phyloP scores from a whole-genome alignment of 495 filamentous ascomycete genomes.

The Filosporella fistucella region DNA sequence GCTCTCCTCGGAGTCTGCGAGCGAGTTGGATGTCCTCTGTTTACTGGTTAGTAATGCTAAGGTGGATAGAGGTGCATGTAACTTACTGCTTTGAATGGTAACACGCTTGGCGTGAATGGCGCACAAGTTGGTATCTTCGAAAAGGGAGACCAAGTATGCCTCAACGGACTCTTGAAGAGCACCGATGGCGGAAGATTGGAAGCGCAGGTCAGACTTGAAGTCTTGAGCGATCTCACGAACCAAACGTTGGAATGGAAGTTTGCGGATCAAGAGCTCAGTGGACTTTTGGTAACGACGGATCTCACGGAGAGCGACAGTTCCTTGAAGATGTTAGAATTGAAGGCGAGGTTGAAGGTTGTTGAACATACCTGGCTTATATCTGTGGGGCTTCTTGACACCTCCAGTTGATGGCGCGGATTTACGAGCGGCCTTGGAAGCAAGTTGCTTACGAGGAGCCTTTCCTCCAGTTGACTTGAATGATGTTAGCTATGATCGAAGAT shows the following conservation, averaged over 20 bases:
- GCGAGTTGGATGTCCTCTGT: conserved; percentile 17
- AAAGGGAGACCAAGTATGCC: conserved; percentile 99
- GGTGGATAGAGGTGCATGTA: background rate
- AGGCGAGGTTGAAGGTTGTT: too few relatives aligned
- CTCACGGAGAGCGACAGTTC: conserved; percentile 99
- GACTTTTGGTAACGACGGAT: conserved; percentile 99
- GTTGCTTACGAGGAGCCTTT: conserved; percentile 99
- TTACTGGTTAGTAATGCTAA: conserved; percentile 11
- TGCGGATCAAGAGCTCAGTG: conserved; percentile 99
- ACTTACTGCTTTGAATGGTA: conserved; percentile 61
- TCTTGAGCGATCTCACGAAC: conserved; percentile 99
- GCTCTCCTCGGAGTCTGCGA: conserved; percentile 93
- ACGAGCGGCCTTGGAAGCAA: conserved; percentile 80
- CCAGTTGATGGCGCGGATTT: conserved; percentile 55
- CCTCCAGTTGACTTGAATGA: conserved; percentile 90
- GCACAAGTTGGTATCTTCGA: conserved; percentile 99
- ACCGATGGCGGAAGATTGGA: conserved; percentile 99
- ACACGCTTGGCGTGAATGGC: conserved; percentile 99
- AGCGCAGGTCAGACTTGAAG: conserved; percentile 99
- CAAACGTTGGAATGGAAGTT: conserved; percentile 99
- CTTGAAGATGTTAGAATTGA: too few relatives aligned
- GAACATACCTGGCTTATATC: conserved; percentile 99
- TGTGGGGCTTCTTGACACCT: conserved; percentile 99
- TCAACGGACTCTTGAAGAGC: conserved; percentile 99
- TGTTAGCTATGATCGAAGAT: conserved; percentile 32